phyloP scores from a whole-genome alignment of 2,329 filamentous ascomycete species.

The Cladophialophora immunda region DNA sequence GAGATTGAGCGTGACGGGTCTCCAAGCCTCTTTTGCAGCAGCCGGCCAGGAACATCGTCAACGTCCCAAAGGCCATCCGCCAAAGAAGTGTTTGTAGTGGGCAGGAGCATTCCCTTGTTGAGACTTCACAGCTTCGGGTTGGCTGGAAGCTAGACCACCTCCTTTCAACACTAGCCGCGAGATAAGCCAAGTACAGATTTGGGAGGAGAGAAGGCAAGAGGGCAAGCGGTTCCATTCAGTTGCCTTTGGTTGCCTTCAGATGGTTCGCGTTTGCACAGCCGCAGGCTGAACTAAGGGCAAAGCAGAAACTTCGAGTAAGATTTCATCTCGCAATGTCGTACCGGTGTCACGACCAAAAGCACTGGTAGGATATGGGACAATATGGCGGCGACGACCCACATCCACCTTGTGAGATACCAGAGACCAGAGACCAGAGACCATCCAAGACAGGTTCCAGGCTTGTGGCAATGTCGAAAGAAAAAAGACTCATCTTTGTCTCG shows the following conservation, averaged over 20 bases:
- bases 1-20: not conserved
- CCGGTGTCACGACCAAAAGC: not conserved
- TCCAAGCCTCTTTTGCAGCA: not conserved
- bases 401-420: not conserved
- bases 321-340: not conserved
- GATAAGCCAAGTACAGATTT: not conserved
- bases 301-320: not conserved
- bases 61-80: not conserved
- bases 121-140: not conserved
- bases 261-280: not conserved
- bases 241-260: not conserved
- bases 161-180: not conserved
- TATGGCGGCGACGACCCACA: not conserved
- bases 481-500: not conserved
- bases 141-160: not conserved
- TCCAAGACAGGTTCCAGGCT: not conserved
- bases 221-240: not conserved
- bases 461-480: not conserved
- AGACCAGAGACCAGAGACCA: not conserved
- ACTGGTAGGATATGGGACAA: not conserved
- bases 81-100: not conserved
- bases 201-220: not conserved
- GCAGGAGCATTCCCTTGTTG: not conserved
- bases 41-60: not conserved
- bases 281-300: not conserved